Conservation (phyloP, 805 yeast species). For the Cyberlindnera sargentensis region DNA sequence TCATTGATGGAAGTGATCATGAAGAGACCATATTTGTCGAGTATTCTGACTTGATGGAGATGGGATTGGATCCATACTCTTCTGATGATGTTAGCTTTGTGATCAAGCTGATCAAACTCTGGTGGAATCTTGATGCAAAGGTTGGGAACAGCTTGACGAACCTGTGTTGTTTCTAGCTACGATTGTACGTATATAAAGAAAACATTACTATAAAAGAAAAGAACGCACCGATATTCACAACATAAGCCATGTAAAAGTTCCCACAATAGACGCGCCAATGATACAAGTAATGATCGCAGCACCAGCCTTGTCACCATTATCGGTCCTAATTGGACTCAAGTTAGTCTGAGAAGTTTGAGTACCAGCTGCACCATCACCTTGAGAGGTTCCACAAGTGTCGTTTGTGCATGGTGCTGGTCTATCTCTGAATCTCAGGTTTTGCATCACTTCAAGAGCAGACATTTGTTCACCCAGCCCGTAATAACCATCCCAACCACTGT, state of each 20-base stretch:
- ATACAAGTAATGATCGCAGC: conserved; percentile 60
- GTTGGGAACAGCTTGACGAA: conserved; percentile 31
- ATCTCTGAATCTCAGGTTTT: conserved; percentile 28
- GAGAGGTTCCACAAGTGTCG: conserved; percentile 56
- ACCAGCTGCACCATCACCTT: conserved; percentile 61
- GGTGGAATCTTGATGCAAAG: conserved; percentile 41
- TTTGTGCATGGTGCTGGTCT: conserved; percentile 53
- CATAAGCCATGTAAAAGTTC: conserved; percentile 34
- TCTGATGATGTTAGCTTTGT: conserved; percentile 39
- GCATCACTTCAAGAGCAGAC: conserved; percentile 59
- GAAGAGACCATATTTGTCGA: conserved; percentile 25
- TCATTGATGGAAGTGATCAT: conserved; percentile 15
- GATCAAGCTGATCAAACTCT: conserved; percentile 32
- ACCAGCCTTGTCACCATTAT: conserved; percentile 48
- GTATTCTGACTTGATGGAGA: conserved; percentile 41
- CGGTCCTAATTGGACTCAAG: conserved; percentile 31
- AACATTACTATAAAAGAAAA: not conserved
- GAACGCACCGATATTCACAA: conserved; percentile 9
- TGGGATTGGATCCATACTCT: conserved; percentile 55
- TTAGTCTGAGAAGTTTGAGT: conserved; percentile 30
- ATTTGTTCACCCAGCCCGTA: conserved; percentile 86
- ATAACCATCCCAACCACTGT: conserved; percentile 51
- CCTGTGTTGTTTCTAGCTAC: conserved; percentile 26
- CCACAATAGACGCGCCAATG: conserved; percentile 35
- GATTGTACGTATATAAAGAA: not conserved